Evolutionary conservation across 345 rosid species (phyloP), one percentile per base, ranked within the genome.

Genomic region (Limnanthes douglasii): DNA sequence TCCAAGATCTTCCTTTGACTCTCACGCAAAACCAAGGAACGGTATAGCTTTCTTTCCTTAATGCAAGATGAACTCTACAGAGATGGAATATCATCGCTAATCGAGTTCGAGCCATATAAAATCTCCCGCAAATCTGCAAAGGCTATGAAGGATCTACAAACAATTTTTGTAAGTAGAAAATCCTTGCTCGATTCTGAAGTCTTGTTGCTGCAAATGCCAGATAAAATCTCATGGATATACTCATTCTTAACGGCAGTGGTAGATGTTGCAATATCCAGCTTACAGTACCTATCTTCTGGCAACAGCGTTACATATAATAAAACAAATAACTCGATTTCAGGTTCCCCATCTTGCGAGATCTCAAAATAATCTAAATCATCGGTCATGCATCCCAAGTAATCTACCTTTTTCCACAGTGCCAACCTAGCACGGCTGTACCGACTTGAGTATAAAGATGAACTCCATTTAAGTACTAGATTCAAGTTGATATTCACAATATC

Each of bases 401-500:
- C 80, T 45, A 78, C 57, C 46, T 58, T 73, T 58, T 70, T 68
- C 86, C 86, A 86, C 15, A 73, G 48, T 37, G 79, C 56, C 19
- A 86, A 39, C 61, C 93, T 78, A 17, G 78, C 56, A 54, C 93
- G 67, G 33, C 63, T 44, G 52, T 66, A 38, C 39, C 88, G 74
- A 48, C 46, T 43, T 11, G 93, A 68, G 68, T 66, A 82, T 21
- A 61, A 28, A 15, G 77, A 65, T 25, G 60, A 40, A 54, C 83
- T 57, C 94, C 94, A 78, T 46, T 62, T 39, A 7, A 65, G 57
- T 26, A 82, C 85, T 57, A 86, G 54, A 27, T 73, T 94, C 49
- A 86, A 31, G 45, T 86, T 94, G 13, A 86, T 86, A 46, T 82
- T 86, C 36, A 86, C 74, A 15, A 86, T 81, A 51, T 73, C 77